A percentile compares a stretch with the other conserved stretches of the same genome.
Conservation (phyloP, 108 stramenopile species). For the Discostella stelligeroides region DNA sequence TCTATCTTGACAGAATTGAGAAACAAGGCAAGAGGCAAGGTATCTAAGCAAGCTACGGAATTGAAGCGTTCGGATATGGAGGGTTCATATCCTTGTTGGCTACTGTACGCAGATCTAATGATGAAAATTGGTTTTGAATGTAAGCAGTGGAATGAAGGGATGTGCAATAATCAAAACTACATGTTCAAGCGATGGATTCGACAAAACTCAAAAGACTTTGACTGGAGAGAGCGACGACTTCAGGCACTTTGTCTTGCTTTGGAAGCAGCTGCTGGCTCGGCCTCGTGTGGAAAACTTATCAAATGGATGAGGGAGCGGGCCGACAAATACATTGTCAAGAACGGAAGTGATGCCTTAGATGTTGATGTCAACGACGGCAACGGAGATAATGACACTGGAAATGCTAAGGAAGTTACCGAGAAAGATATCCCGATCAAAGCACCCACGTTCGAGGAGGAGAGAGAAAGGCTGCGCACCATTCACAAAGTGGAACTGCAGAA, state of each 20-base stretch:
- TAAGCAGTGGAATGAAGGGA: constrained; percentile 68
- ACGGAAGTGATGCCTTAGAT: constrained; percentile 21
- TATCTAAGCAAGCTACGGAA: background rate
- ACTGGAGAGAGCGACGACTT: constrained; percentile 83
- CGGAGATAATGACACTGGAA: too few species aligned
- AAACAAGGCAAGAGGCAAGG: constrained; percentile 38
- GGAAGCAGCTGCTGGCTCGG: constrained; percentile 79
- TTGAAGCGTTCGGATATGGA: constrained; percentile 49
- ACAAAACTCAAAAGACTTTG: constrained; percentile 72
- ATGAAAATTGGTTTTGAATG: constrained; percentile 83
- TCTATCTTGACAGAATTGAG: constrained; percentile 80
- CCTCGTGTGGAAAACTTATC: constrained; percentile 49
- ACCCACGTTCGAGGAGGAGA: constrained; percentile 29
- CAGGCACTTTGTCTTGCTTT: constrained; percentile 77
- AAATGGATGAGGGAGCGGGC: constrained; percentile 64
- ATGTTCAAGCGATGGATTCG: constrained; percentile 87
- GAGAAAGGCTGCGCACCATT: constrained; percentile 22
- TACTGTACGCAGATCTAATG: constrained; percentile 87
- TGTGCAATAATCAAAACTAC: constrained; percentile 59
- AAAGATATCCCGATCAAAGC: constrained; percentile 1
- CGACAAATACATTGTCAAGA: constrained; percentile 26
- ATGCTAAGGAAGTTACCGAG: too few species aligned
- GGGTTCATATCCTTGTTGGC: constrained; percentile 71
- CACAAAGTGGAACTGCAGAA: constrained; percentile 31
- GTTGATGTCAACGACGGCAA: constrained; percentile 15